phyloP scores from a whole-genome alignment of 495 filamentous ascomycete species.

The Aspergillus sclerotiicarbonarius region DNA sequence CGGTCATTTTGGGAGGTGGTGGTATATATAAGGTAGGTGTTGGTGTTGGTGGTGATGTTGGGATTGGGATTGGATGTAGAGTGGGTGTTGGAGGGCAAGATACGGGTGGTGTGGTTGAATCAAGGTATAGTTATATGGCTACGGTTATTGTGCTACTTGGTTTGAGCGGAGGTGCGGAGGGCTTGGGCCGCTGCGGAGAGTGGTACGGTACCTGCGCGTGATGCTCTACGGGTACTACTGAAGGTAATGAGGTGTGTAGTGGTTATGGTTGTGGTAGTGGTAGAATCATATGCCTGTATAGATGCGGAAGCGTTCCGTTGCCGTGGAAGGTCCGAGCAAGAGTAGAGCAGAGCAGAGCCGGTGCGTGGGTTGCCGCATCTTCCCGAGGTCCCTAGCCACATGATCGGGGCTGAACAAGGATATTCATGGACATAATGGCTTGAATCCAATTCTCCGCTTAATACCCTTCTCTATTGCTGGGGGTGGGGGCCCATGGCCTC shows the following conservation, averaged over 20 bases:
- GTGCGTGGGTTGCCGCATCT: conserved; percentile 25
- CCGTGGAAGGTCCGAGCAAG: conserved; percentile 15
- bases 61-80: background rate
- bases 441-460: background rate
- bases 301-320: conserved; percentile 25
- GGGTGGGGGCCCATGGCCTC: background rate
- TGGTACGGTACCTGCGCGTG: background rate
- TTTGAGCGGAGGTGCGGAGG: conserved; percentile 10
- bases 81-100: background rate
- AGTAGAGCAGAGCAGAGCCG: too few relatives aligned
- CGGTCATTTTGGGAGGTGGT: background rate
- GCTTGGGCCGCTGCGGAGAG: background rate
- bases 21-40: background rate
- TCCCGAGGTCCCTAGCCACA: conserved; percentile 13
- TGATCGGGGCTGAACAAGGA: background rate
- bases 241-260: background rate
- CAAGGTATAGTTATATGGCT: background rate
- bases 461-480: background rate
- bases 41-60: background rate
- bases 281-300: background rate
- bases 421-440: background rate
- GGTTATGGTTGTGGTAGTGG: background rate
- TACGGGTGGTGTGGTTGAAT: background rate
- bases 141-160: background rate
- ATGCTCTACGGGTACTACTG: background rate